Conservation (phyloP, 148 eudicot species). For the Pouteria glomerata region DNA sequence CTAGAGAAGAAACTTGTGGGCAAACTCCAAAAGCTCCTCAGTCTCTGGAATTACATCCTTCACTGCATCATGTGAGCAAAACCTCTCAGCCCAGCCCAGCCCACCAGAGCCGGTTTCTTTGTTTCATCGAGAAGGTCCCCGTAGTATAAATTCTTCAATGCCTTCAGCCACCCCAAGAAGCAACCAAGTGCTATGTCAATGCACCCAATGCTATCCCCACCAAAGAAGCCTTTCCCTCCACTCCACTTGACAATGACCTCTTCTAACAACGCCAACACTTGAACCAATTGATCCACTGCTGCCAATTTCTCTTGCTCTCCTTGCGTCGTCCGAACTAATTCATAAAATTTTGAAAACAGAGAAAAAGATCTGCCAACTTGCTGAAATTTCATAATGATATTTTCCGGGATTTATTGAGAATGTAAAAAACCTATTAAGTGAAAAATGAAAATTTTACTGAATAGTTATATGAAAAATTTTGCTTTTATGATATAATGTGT, state of each 20-base stretch:
- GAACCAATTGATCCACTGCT: conserved; percentile 10
- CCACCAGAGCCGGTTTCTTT: conserved; percentile 8
- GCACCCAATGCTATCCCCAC: conserved; percentile 16
- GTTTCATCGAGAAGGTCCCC: conserved; percentile 5
- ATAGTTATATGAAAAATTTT: no score
- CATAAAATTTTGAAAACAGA: no score
- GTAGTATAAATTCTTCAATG: conserved; percentile 4
- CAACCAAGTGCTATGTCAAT: conserved; percentile 19
- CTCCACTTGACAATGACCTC: conserved; percentile 21
- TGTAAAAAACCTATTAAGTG: no score
- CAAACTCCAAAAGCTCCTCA: conserved; percentile 15
- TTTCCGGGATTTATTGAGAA: no score
- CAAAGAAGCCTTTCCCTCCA: conserved; percentile 21
- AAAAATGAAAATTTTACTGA: no score
- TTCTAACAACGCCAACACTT: conserved; percentile 17
- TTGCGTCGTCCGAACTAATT: neutral
- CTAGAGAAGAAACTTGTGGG: no score
- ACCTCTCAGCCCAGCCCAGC: conserved; percentile 19
- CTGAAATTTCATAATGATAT: no score
- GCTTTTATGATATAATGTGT: no score
- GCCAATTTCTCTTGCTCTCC: conserved; percentile 8
- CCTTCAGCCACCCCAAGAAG: conserved; percentile 19
- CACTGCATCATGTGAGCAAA: conserved; percentile 19
- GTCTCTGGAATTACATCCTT: conserved; percentile 24
- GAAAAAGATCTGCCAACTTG: no score